Evolutionary conservation across 164 flowering plant genomes (phyloP).

Genomic region (Tinospora cordifolia): DNA sequence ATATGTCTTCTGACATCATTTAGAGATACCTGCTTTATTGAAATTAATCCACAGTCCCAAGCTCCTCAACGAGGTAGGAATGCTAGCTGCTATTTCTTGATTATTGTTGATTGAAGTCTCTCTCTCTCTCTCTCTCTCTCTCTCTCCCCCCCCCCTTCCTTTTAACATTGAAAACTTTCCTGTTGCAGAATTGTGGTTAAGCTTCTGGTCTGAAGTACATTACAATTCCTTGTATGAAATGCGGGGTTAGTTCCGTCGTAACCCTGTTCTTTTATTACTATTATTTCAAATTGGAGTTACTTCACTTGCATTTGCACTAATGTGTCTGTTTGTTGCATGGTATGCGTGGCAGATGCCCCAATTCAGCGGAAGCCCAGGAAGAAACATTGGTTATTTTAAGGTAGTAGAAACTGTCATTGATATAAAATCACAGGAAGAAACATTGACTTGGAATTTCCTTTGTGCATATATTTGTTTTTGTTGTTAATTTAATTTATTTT

Average conservation of each 20-base stretch:
- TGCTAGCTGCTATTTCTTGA: neutral
- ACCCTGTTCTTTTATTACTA: neutral
- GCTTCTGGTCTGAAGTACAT: slow-evolving; percentile 94
- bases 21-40: slow-evolving; percentile 85
- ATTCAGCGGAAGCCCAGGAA: slow-evolving; percentile 45
- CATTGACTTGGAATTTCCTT: no score
- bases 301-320: no score
- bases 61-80: slow-evolving; percentile 60
- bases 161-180: neutral
- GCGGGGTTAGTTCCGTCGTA: slow-evolving; percentile 38
- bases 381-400: slow-evolving; percentile 84
- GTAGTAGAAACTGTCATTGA: neutral
- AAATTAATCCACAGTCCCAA: slow-evolving; percentile 62
- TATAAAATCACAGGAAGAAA: no score
- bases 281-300: neutral
- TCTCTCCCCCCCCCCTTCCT: no score
- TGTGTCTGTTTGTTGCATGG: neutral
- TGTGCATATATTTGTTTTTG: no score
- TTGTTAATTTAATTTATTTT: no score
- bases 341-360: slow-evolving; percentile 51
- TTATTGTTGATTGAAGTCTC: neutral
- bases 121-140: no score
- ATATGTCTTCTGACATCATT: slow-evolving; percentile 89
- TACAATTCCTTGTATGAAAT: slow-evolving; percentile 82
- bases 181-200: slow-evolving; percentile 77